Base-by-base conservation (phyloP, 2,329 filamentous ascomycete species). In the Fusarium tricinctum region DNA sequence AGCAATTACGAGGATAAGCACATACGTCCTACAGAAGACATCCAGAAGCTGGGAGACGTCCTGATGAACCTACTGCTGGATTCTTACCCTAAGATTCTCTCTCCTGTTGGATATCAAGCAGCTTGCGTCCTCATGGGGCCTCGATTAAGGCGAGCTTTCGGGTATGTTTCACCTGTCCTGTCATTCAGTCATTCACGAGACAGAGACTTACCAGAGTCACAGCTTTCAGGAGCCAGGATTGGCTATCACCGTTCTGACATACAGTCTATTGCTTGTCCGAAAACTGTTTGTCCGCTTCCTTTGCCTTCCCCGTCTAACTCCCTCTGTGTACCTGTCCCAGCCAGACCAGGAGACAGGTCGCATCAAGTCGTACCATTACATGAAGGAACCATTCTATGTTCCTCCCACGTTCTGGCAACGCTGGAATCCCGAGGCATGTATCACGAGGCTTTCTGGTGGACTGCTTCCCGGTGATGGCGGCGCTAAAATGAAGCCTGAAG, bases 311-410 rank as follows among this genome's bases (percentile, higher is more conserved):
- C 86, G 91, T 71, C 51, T 83, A 74, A 57, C 78, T 72, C 70
- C 74, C 74, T 61, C 82, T 68, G 68, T 77, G 56, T 75, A 76
- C 57, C 51, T 88, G 42, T 78, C 79, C 3, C 80, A 85, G 0
- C 80, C 85, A 1, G 85, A 91, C 64, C 78, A 81, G 12, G 78
- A 82, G 30, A 84, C 86, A 0, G 85, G 86, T 1, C 84, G 85
- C 5, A 83, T 88, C 65, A 81, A 83, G 53, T 75, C 71, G 75
- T 70, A 79, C 1, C 69, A 81, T 38, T 92, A 88, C 78, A 83
- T 89, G 26, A 85, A 87, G 13, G 85, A 88, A 46, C 91, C 91
- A 4, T 92, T 86, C 78, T 92, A 92, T 76, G 81, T 86, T 23
- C 82, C 85, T 63, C 83, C 83, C 28, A 90, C 85, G 0, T 76